Evolutionary conservation across 768 basidiomycete genomes (phyloP).

Genomic region (Russula lepida): DNA sequence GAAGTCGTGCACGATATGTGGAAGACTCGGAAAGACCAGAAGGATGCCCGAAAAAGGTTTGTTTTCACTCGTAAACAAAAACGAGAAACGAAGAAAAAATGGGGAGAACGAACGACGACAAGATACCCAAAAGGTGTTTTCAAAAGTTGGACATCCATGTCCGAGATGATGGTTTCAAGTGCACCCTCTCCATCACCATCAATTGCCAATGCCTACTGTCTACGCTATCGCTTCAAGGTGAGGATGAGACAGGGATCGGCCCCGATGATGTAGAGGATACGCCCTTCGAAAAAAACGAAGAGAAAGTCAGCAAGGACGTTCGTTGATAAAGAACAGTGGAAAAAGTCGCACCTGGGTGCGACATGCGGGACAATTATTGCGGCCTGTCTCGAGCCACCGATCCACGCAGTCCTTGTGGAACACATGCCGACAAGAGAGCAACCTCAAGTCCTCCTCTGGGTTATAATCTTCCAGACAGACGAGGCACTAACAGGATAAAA

Average conservation of each 20-base stretch:
- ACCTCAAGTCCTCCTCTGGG: conserved; percentile 65
- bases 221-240: not conserved
- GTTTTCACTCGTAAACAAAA: not conserved
- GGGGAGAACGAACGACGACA: not conserved
- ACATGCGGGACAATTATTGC: conserved; percentile 91
- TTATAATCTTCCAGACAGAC: conserved; percentile 86
- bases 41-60: not conserved
- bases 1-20: too few relatives aligned
- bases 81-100: not conserved
- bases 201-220: not conserved
- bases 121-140: not conserved
- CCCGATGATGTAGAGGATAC: not conserved
- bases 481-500: conserved; percentile 43
- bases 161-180: not conserved
- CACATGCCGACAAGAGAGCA: conserved; percentile 79
- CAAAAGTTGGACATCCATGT: not conserved
- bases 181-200: not conserved
- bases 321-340: not conserved
- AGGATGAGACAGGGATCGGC: not conserved
- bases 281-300: not conserved
- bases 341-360: conserved; percentile 51
- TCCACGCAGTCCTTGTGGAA: conserved; percentile 89
- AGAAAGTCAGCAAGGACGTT: not conserved
- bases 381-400: conserved; percentile 34
- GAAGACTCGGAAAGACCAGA: not conserved